phyloP scores from a whole-genome alignment of 805 yeast genomes.

The Candida adriatica region DNA sequence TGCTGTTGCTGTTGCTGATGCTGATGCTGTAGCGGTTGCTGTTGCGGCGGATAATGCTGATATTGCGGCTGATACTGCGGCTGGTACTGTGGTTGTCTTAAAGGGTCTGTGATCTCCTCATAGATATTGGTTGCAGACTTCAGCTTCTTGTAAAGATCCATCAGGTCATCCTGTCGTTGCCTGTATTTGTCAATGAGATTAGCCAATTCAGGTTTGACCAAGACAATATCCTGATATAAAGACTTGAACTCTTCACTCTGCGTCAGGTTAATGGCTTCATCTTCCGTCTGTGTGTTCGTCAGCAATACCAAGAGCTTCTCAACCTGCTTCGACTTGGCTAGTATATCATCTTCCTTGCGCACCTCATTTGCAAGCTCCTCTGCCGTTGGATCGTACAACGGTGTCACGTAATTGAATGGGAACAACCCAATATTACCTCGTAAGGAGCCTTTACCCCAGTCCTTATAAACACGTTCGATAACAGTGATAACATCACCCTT shows the following conservation, averaged over 20 bases:
- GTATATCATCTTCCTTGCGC: slow-evolving; percentile 44
- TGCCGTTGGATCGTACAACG: slow-evolving; percentile 58
- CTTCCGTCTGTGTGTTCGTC: slow-evolving; percentile 25
- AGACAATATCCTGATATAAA: slow-evolving; percentile 64
- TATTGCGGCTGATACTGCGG: slow-evolving; percentile 4
- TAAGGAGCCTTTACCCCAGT: slow-evolving; percentile 93
- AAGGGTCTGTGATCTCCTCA: slow-evolving; percentile 57
- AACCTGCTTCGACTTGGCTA: slow-evolving; percentile 50
- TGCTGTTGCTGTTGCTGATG: slow-evolving; percentile 21
- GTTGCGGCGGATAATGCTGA: slow-evolving; percentile 4
- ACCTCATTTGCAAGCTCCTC: slow-evolving; percentile 48
- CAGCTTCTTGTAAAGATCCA: slow-evolving; percentile 63
- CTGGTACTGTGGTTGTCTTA: slow-evolving; percentile 18
- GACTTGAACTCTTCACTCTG: slow-evolving; percentile 63
- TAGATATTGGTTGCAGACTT: slow-evolving; percentile 62
- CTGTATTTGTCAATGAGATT: slow-evolving; percentile 73
- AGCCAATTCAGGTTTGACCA: slow-evolving; percentile 69
- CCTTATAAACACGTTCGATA: slow-evolving; percentile 79
- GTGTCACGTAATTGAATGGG: slow-evolving; percentile 87
- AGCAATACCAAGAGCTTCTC: slow-evolving; percentile 62
- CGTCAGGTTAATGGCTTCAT: slow-evolving; percentile 29
- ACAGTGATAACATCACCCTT: slow-evolving; percentile 87
- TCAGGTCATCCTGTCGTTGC: slow-evolving; percentile 68
- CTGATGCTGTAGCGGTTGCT: slow-evolving; percentile 1
- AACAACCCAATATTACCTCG: slow-evolving; percentile 80